Base-by-base conservation (phyloP, 352 stramenopile genomes). In the Poterioochromonas sp. region DNA sequence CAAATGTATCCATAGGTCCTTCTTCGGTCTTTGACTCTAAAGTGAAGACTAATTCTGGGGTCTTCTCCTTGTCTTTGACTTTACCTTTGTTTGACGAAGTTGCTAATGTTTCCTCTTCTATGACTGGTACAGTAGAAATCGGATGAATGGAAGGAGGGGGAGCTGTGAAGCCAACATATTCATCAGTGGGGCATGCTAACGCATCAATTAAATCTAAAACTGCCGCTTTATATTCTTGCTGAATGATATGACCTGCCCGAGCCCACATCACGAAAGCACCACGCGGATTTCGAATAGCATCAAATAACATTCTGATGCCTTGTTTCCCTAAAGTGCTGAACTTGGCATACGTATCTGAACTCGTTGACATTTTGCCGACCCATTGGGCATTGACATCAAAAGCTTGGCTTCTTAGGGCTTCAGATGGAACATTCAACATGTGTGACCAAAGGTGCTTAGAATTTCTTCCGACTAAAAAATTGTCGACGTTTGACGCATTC, bases 191-290 rank as follows among this genome's bases (percentile, higher is more conserved):
- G 47, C 32, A 65, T 54, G 70, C 86, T 15, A 95, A 81, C 29
- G 89, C 80, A 37, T 93, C 88, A n/a, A 95, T 76, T 40, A 96
- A 77, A 35, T 94, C 87, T 0, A 84, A 83, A 2, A 95, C 76
- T 64, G 92, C 90, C 29, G 80, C 74, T 78, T 95, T 95, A 29
- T 85, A 86, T 81, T 96, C 91, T 58, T 95, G 90, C 0, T 90
- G 88, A 1, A 94, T 79, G 76, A 94, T 89, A 76, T 96, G 91
- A 0, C 91, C 91, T 29, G 88, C 87, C 22, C 87, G 88, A 0
- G 95, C 80, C 91, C 91, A 95, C 37, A 90, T 88, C 0, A 94
- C 90, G 79, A 95, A 95, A 0, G 89, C 90, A 20, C 87, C 87
- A 1, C 32, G 29, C 2, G 51, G 49, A 43, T 37, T 78, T 0